A percentile compares a stretch with the other conserved stretches of the same genome.
phyloP scores from a whole-genome alignment of 495 filamentous ascomycete genomes.

The Symbiotaphrina buchneri region DNA sequence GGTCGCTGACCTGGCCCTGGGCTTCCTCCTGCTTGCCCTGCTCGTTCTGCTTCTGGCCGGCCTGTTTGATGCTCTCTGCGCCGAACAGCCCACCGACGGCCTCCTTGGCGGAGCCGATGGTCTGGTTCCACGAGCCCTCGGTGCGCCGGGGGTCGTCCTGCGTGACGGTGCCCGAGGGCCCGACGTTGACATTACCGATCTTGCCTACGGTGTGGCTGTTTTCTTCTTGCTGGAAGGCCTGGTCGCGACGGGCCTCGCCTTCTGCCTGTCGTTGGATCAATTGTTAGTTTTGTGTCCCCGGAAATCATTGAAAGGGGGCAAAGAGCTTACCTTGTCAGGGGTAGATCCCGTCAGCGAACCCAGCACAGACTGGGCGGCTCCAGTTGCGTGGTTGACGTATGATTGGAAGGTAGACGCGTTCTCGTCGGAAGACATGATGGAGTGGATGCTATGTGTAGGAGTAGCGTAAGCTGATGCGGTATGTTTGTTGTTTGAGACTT shows the following conservation, averaged over 20 bases:
- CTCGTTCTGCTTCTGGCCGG: slow-evolving; percentile 57
- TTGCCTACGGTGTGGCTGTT: slow-evolving; percentile 52
- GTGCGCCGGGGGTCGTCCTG: slow-evolving; percentile 50
- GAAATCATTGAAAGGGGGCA: neutral
- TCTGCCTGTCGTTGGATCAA: slow-evolving; percentile 10
- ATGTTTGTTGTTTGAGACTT: neutral
- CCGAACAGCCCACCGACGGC: slow-evolving; percentile 53
- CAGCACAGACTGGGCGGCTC: slow-evolving; percentile 45
- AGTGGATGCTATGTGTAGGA: neutral
- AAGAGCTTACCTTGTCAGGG: slow-evolving; percentile 31
- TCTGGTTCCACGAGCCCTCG: slow-evolving; percentile 67
- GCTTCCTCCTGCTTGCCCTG: slow-evolving; percentile 68
- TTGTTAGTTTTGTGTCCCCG: slow-evolving; percentile 10
- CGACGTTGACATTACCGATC: slow-evolving; percentile 41
- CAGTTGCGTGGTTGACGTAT: slow-evolving; percentile 57
- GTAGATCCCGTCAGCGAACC: slow-evolving; percentile 55
- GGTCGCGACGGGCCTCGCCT: slow-evolving; percentile 33
- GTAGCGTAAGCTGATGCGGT: neutral
- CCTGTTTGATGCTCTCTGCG: slow-evolving; percentile 45
- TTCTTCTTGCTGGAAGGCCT: slow-evolving; percentile 39
- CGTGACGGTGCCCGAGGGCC: slow-evolving; percentile 45
- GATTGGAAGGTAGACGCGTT: slow-evolving; percentile 63
- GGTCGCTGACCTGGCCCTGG: slow-evolving; percentile 60
- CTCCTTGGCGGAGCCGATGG: slow-evolving; percentile 68
- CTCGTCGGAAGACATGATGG: slow-evolving; percentile 32